Conservation (phyloP, 1,139 yeast species). For the Williopsis jadinii region DNA sequence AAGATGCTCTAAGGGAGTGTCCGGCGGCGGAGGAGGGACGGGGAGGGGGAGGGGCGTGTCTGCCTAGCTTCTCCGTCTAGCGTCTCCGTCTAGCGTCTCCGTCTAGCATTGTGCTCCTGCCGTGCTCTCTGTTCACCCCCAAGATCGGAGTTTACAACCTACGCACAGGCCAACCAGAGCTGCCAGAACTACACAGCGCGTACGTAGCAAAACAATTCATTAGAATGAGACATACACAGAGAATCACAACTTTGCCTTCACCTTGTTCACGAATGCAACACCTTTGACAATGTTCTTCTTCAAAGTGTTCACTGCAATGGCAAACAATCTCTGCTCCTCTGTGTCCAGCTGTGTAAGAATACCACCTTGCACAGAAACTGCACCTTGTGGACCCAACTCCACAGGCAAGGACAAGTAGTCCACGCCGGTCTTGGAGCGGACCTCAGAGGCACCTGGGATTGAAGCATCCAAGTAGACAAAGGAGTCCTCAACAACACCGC, state of each 20-base stretch:
- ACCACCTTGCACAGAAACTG: constrained; percentile 36
- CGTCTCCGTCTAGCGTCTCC: no score
- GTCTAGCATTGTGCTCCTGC: no score
- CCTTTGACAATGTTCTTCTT: constrained; percentile 56
- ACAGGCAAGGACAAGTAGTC: constrained; percentile 64
- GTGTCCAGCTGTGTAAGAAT: constrained; percentile 36
- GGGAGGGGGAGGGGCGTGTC: no score
- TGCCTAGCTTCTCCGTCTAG: no score
- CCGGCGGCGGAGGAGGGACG: no score
- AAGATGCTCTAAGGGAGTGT: no score
- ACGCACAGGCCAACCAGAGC: no score
- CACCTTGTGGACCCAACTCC: constrained; percentile 41
- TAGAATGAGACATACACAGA: background rate
- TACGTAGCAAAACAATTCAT: no score
- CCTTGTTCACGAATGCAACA: constrained; percentile 38
- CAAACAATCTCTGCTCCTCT: constrained; percentile 40
- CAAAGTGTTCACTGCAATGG: constrained; percentile 48
- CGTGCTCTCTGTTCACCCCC: no score
- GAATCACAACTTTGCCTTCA: constrained; percentile 17
- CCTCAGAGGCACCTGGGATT: constrained; percentile 41
- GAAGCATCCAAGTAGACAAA: constrained; percentile 52
- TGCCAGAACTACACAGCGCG: no score
- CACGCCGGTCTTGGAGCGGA: constrained; percentile 30
- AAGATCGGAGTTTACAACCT: no score
- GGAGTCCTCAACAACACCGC: constrained; percentile 28